Percentiles rank a stretch among this genome's conserved stretches.
These are phyloP conservation scores for Diatrype stigma DNA, from an alignment of 2,329 filamentous ascomycete genomes.

Conservation along the genomic window DNA sequence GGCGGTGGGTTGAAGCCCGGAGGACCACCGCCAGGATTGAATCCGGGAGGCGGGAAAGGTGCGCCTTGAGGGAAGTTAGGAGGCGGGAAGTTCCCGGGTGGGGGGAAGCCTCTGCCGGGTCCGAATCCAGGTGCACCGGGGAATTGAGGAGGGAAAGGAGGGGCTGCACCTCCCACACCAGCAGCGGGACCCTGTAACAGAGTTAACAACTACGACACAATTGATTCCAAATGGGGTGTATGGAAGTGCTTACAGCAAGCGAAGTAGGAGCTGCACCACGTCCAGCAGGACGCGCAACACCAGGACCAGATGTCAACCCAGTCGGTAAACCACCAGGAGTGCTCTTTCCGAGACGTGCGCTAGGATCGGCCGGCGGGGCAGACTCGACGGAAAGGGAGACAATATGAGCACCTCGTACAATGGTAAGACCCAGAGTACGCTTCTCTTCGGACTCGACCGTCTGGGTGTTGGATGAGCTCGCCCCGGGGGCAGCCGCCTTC, in stretches of 20 bases:
- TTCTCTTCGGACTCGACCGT: slow-evolving; percentile 92
- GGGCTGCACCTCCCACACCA: slow-evolving; percentile 69
- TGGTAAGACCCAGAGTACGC: slow-evolving; percentile 90
- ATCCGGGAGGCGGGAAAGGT: slow-evolving; percentile 48
- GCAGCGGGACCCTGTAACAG: slow-evolving; percentile 66
- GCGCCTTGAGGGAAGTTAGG: slow-evolving; percentile 39
- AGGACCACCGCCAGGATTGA: slow-evolving; percentile 46
- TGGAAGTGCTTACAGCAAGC: slow-evolving; percentile 59
- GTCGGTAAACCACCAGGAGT: slow-evolving; percentile 65
- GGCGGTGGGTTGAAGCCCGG: slow-evolving; percentile 74
- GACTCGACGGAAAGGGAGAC: slow-evolving; percentile 94
- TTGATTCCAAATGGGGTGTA: not conserved
- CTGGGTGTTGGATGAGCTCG: slow-evolving; percentile 54
- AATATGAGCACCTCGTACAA: slow-evolving; percentile 90
- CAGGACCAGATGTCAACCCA: slow-evolving; percentile 75
- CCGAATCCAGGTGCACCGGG: slow-evolving; percentile 45
- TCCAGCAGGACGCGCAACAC: slow-evolving; percentile 86
- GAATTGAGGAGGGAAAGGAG: slow-evolving; percentile 61
- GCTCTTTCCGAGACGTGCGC: slow-evolving; percentile 77
- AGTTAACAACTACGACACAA: slow-evolving; percentile 15
- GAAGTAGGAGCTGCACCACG: slow-evolving; percentile 73
- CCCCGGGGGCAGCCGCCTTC: slow-evolving; percentile 64
- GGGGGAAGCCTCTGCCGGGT: slow-evolving; percentile 39
- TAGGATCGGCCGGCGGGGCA: slow-evolving; percentile 89
- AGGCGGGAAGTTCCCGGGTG: slow-evolving; percentile 41